These are phyloP conservation scores for Cyberlindnera subsufficiens DNA, from an alignment of 805 yeast species.

Conservation along the genomic window DNA sequence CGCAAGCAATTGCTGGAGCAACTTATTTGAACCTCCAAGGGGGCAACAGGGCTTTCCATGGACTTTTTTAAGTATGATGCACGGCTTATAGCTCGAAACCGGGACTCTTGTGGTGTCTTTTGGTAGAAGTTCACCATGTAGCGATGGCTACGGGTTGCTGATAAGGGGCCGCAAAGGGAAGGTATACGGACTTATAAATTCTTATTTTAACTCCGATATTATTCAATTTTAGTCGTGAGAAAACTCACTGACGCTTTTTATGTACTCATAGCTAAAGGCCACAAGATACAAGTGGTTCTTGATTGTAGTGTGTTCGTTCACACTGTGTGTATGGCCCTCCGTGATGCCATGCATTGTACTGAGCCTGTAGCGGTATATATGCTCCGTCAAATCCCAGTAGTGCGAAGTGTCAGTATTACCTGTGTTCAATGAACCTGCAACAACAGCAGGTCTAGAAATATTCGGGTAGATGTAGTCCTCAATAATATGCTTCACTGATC, in stretches of 20 bases:
- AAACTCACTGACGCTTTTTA: constrained; percentile 35
- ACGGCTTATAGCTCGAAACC: background rate
- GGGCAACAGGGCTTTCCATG: too few relatives aligned
- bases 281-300: constrained; percentile 47
- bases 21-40: too few relatives aligned
- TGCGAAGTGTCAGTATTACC: constrained; percentile 69
- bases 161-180: too few relatives aligned
- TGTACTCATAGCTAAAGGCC: constrained; percentile 44
- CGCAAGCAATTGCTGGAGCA: background rate
- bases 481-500: constrained; percentile 55
- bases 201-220: too few relatives aligned
- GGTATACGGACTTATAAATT: too few relatives aligned
- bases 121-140: background rate
- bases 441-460: constrained; percentile 29
- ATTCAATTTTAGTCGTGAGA: background rate
- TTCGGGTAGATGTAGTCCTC: constrained; percentile 43
- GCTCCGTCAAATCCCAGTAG: constrained; percentile 56
- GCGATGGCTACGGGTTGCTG: too few relatives aligned
- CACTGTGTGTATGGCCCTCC: constrained; percentile 42
- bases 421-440: constrained; percentile 56
- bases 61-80: too few relatives aligned
- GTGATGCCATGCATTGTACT: constrained; percentile 30
- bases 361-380: constrained; percentile 59
- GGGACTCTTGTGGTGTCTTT: background rate
- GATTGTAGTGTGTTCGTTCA: constrained; percentile 48